Conservation (phyloP, 176 grass and related monocot genomes). For the Hyparrhenia diplandra region DNA sequence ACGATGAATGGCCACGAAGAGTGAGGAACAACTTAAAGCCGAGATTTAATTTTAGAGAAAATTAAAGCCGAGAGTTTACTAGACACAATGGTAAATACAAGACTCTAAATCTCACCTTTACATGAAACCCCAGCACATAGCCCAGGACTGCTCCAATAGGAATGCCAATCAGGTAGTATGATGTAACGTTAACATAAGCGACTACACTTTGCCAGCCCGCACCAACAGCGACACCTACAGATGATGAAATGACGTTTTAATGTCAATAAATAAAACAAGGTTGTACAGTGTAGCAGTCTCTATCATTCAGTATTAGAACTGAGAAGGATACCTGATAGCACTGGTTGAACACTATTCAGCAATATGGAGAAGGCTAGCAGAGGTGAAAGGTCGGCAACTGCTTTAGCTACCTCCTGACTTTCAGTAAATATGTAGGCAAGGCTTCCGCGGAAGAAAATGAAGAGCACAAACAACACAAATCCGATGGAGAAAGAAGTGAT, state of each 20-base stretch:
- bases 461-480: conserved; percentile 48
- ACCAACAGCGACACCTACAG: conserved; percentile 69
- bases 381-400: conserved; percentile 62
- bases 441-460: conserved; percentile 52
- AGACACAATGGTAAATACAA: neutral
- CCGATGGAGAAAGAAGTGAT: conserved; percentile 47
- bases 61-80: neutral
- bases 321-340: conserved; percentile 60
- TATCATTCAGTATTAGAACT: neutral
- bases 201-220: conserved; percentile 72
- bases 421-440: conserved; percentile 82
- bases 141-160: conserved; percentile 69
- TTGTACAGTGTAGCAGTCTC: neutral
- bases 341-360: conserved; percentile 84
- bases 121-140: conserved; percentile 54
- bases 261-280: neutral
- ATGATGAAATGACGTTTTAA: neutral
- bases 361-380: conserved; percentile 83
- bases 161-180: conserved; percentile 81
- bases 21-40: neutral
- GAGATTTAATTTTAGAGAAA: too few relatives aligned
- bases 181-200: conserved; percentile 76
- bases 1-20: neutral
- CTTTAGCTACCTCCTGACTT: conserved; percentile 33
- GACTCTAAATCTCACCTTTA: conserved; percentile 35